Evolutionary conservation across 2,329 filamentous ascomycete genomes (phyloP).

Genomic region (Lachnellula cervina): DNA sequence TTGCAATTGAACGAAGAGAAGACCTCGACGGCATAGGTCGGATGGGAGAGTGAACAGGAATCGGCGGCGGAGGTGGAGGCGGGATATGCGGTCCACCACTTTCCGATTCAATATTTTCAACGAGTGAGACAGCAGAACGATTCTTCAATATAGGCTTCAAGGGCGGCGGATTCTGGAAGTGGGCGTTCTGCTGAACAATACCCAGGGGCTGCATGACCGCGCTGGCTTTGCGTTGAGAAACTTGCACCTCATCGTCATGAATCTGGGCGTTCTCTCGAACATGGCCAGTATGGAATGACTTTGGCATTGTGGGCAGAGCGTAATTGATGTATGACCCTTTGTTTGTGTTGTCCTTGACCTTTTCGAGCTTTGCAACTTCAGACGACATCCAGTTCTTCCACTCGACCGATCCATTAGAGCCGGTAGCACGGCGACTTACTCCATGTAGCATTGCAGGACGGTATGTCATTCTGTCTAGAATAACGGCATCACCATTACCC

Average conservation of each 20-base stretch:
- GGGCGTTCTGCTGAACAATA: conserved; percentile 16
- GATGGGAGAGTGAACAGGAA: conserved; percentile 19
- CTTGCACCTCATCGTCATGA: conserved; percentile 34
- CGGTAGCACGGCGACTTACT: conserved; percentile 34
- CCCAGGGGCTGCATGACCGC: conserved; percentile 23
- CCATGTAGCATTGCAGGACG: conserved; percentile 20
- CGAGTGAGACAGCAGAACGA: conserved; percentile 19
- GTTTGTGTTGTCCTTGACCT: conserved; percentile 20
- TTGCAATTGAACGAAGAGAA: conserved; percentile 17
- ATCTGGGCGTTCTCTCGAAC: conserved; percentile 48
- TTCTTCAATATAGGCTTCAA: conserved; percentile 29
- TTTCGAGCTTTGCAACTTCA: conserved; percentile 45
- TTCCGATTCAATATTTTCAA: conserved; percentile 11
- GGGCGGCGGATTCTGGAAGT: conserved; percentile 2
- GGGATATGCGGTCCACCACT: conserved; percentile 12
- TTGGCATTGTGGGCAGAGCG: conserved; percentile 27
- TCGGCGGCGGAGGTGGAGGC: conserved; percentile 14
- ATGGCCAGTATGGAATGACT: conserved; percentile 35
- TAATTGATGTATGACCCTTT: conserved; percentile 20
- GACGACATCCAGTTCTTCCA: conserved; percentile 53
- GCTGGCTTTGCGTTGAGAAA: conserved; percentile 8
- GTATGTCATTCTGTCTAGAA: conserved; percentile 32
- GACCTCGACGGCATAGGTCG: conserved; percentile 18
- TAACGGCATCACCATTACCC: conserved; percentile 33
- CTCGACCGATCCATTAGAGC: conserved; percentile 44